Percentiles rank a stretch among this genome's conserved stretches.
phyloP scores from a whole-genome alignment of 305 asterid genomes.

The Fraxinus latifolia region DNA sequence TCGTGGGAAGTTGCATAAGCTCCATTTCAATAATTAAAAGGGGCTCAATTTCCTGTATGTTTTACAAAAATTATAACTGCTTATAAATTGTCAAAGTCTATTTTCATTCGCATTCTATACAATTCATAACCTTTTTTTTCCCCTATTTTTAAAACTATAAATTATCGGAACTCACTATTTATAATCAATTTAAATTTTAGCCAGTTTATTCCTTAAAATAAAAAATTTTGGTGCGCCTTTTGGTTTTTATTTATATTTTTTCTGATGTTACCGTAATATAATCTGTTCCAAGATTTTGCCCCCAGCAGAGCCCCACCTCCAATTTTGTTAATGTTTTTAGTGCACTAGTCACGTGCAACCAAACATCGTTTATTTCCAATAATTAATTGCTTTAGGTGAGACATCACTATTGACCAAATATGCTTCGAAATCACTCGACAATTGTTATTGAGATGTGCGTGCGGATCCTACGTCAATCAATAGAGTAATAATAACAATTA shows the following conservation, averaged over 20 bases:
- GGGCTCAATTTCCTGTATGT: no score
- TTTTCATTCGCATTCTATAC: neutral
- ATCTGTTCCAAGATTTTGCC: neutral
- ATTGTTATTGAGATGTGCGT: slow-evolving; percentile 14
- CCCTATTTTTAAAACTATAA: no score
- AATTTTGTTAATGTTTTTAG: neutral
- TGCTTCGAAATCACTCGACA: slow-evolving; percentile 27
- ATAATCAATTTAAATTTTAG: no score
- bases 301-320: neutral
- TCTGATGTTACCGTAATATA: no score
- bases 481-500: neutral
- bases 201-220: no score
- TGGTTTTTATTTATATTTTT: no score
- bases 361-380: neutral
- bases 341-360: neutral
- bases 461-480: neutral
- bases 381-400: slow-evolving; percentile 13
- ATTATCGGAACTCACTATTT: no score
- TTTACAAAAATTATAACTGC: no score
- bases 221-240: no score
- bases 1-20: no score
- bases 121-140: neutral
- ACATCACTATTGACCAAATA: neutral
- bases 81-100: no score
- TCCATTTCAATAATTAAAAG: no score